Base-by-base conservation (phyloP, 192 early-diverging fungal species). In the Chytriomyces confervae region DNA sequence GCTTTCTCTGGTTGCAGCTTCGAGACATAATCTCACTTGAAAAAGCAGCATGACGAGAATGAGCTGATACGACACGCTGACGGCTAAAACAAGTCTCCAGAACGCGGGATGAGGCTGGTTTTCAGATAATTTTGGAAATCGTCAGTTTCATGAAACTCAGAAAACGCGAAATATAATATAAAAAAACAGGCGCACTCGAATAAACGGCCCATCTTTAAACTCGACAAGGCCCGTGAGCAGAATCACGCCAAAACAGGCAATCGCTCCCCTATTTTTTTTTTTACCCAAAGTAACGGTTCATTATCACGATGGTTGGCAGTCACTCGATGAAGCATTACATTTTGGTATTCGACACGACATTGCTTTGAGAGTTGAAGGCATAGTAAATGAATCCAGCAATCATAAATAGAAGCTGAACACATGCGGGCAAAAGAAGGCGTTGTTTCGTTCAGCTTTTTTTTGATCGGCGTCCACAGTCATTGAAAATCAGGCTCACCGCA, bases 141-240 rank as follows among this genome's bases (percentile, higher is more conserved):
- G 3, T 57, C 24, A 57, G 57, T 2, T 8, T 16, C 10, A 3
- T n/a, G 16, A 1, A 66, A 68, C 11, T 68, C 36, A 75, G 5
- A 69, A 66, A 4, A 70, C 51, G 18, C 46, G 46, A 62, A 66
- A n/a, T n/a, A n/a, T n/a, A n/a, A n/a, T n/a, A 75, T 36, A 36
- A 36, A 1, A 5, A 16, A 73, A 43, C 2, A 70, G 47, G 8
- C 68, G n/a, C 49, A 79, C 77, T 44, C 96, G 85, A 51, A 98
- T 88, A 75, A 98, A 95, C 10, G 96, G 95, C 20, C 97, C 96
- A 81, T 98, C 96, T 10, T 93, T 87, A 81, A 98, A 97, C 80
- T 95, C 90, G 5, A 97, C 84, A 80, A 96, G 89, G 0, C 94
- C 95, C 74, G 95, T 92, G 24, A 96, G 84, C 4, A 94, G 84